Percentiles rank a stretch among this genome's conserved stretches.
Evolutionary conservation across 768 basidiomycete genomes (phyloP).

Genomic region (Mycena filopes): DNA sequence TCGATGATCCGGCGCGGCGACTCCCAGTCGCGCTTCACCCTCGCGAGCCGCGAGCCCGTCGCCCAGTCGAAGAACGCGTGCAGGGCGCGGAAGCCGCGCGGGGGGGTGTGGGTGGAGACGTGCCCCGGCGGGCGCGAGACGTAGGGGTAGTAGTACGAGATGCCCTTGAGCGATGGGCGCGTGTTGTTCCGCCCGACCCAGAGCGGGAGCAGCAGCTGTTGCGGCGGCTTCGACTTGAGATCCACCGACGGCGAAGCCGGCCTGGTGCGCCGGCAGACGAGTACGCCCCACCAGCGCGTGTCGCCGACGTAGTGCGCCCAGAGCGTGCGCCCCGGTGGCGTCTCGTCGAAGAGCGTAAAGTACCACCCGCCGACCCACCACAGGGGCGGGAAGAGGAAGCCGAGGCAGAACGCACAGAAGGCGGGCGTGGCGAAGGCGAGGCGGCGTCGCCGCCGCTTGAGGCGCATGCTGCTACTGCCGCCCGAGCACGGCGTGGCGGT

Average conservation of each 20-base stretch:
- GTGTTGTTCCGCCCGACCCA: conserved; percentile 30
- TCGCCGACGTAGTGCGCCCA: conserved; percentile 31
- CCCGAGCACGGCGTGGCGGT: conserved; percentile 17
- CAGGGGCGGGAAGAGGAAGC: conserved; percentile 31
- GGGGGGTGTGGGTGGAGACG: conserved; percentile 22
- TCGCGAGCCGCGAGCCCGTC: conserved; percentile 25
- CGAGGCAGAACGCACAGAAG: conserved; percentile 34
- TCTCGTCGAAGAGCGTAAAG: conserved; percentile 31
- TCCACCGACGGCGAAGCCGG: background rate
- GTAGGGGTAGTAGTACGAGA: conserved; percentile 36
- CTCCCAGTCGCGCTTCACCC: conserved; percentile 24
- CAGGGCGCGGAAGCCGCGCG: conserved; percentile 14
- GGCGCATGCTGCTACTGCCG: conserved; percentile 19
- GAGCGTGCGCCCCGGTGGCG: conserved; percentile 26
- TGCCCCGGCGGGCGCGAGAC: conserved; percentile 32
- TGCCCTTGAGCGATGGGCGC: conserved; percentile 27
- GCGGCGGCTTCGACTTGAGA: background rate
- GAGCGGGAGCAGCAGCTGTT: conserved; percentile 30
- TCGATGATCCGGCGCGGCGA: conserved; percentile 31
- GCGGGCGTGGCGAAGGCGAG: conserved; percentile 31
- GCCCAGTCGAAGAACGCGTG: conserved; percentile 27
- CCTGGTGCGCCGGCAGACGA: conserved; percentile 18
- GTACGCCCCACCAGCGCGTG: conserved; percentile 30
- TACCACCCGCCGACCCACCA: conserved; percentile 37
- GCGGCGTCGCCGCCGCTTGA: conserved; percentile 25